Base-by-base conservation (phyloP, 345 rosid genomes). In the Sonneratia caseolaris region DNA sequence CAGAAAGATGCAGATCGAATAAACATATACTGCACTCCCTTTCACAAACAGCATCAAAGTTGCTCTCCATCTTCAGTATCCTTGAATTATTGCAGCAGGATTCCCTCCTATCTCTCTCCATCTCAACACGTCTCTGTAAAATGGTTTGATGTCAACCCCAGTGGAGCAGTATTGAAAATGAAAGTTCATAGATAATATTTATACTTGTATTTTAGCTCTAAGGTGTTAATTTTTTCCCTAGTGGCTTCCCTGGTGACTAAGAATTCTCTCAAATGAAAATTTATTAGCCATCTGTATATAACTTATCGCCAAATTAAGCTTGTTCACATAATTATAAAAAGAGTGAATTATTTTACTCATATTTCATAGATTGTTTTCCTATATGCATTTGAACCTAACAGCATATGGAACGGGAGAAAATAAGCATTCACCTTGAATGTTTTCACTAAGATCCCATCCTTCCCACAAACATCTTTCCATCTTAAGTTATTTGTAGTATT, bases 1-100 rank as follows among this genome's bases (percentile, higher is more conserved):
- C 99, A 69, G 99, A 96, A 32, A 92, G 85, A 82, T 92, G 99
- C 86, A 96, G 79, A 84, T 96, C 97, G 69, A 92, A 96, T 79
- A 86, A 85, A 80, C 99, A 96, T 67, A 91, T 66, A 71, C 83
- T 83, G 78, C 99, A 96, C 79, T 96, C 99, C 78, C 95, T 89
- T 86, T 96, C 98, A 22, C 83, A 84, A 45, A 89, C 77, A 72
- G 97, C 88, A 84, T 92, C 99, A 64, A 96, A 96, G 79, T 82
- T 83, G 76, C 84, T 86, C 68, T 87, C 94, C 99, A 92, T 96
- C 89, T 96, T 96, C 84, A 80, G 40, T 71, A 90, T 82, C 76
- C 69, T 96, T 3, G 84, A 85, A 47, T 88, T 79, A 72, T 76
- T 85, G 86, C 91, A 79, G 27, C 89, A 75, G 72, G 80, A 79